Evolutionary conservation across 495 filamentous ascomycete species (phyloP).

Genomic region (Letharia columbiana): DNA sequence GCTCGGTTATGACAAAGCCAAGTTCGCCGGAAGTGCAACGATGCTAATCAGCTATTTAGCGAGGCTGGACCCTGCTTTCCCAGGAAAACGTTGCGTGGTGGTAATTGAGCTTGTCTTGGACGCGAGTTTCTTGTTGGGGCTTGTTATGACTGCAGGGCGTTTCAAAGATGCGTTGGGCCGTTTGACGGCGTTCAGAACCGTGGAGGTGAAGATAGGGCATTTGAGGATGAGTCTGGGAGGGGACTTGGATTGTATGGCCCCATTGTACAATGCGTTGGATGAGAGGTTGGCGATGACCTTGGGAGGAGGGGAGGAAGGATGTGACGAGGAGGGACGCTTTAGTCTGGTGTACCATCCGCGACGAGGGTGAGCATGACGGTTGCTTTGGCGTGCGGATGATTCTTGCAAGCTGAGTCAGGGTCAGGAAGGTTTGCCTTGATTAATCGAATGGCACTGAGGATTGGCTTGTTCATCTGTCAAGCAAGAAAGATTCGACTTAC

Average conservation of each 20-base stretch:
- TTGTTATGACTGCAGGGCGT: background rate
- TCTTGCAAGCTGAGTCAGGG: background rate
- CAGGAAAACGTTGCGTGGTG: background rate
- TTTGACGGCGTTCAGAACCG: background rate
- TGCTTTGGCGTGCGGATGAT: background rate
- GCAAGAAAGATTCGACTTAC: background rate
- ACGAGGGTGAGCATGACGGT: background rate
- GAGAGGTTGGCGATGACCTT: background rate
- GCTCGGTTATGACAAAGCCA: background rate
- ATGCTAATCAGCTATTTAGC: background rate
- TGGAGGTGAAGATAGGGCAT: background rate
- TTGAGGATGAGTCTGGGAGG: background rate
- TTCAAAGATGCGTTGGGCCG: background rate
- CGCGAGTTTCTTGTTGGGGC: background rate
- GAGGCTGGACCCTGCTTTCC: background rate
- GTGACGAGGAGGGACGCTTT: background rate
- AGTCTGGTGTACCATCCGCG: background rate
- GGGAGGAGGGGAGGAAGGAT: background rate
- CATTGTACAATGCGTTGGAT: background rate
- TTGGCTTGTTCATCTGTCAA: background rate
- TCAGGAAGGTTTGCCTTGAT: background rate
- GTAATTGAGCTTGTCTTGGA: background rate
- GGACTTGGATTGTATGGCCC: background rate
- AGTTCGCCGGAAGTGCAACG: background rate
- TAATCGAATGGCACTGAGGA: background rate